Evolutionary conservation across 2,329 filamentous ascomycete species (phyloP).

Genomic region (Fusarium mundagurra): DNA sequence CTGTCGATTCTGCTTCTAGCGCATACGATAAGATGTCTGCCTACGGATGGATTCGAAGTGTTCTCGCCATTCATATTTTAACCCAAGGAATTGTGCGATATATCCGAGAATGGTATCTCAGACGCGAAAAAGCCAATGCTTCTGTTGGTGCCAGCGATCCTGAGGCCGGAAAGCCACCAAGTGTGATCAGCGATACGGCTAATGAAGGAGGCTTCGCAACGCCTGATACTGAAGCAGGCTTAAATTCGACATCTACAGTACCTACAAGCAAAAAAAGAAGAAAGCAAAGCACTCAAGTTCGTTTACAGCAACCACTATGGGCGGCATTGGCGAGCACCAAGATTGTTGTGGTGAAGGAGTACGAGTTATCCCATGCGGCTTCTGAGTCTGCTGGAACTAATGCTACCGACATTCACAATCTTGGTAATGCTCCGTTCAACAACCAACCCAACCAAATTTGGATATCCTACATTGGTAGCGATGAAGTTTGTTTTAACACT

Average conservation of each 20-base stretch:
- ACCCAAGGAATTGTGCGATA: constrained; percentile 78
- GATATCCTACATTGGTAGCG: constrained; percentile 82
- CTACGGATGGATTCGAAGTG: constrained; percentile 73
- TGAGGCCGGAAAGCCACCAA: constrained; percentile 66
- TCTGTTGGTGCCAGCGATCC: constrained; percentile 65
- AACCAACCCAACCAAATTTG: constrained; percentile 77
- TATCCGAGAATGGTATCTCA: constrained; percentile 74
- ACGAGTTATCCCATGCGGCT: constrained; percentile 81
- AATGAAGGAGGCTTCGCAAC: constrained; percentile 57
- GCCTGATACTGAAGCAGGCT: constrained; percentile 60
- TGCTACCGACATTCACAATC: constrained; percentile 79
- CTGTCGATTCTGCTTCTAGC: constrained; percentile 53
- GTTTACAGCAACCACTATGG: constrained; percentile 92
- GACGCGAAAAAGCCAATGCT: constrained; percentile 66
- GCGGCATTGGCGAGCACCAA: constrained; percentile 94
- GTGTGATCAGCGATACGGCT: constrained; percentile 45
- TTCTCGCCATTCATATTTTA: constrained; percentile 78
- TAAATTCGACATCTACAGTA: constrained; percentile 53
- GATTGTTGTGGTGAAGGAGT: constrained; percentile 93
- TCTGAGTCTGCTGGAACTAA: constrained; percentile 79
- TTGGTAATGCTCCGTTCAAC: constrained; percentile 79
- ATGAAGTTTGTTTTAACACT: constrained; percentile 80
- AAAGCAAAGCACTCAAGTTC: constrained; percentile 90
- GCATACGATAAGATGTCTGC: constrained; percentile 67
- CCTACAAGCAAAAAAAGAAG: constrained; percentile 80